phyloP scores from a whole-genome alignment of 257 asterid species.

The Scutellaria baicalensis region DNA sequence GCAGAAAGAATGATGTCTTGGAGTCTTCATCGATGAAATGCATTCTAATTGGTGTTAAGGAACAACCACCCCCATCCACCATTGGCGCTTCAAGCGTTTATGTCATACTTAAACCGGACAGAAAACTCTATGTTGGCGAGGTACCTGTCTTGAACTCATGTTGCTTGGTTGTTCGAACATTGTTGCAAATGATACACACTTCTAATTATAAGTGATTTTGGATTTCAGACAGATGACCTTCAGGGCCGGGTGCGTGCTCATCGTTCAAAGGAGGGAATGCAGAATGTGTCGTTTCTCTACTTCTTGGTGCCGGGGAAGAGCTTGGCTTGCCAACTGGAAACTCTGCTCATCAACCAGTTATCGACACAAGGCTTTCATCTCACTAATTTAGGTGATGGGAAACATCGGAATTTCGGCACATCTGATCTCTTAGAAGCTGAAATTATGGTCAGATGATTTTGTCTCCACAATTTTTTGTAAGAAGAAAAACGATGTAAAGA shows the following conservation, averaged over 20 bases:
- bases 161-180: neutral
- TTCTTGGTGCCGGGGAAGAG: conserved; percentile 84
- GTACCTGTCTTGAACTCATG: conserved; percentile 27
- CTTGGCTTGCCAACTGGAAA: conserved; percentile 84
- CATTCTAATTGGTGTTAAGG: conserved; percentile 60
- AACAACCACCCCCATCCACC: conserved; percentile 96
- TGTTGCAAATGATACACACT: no score
- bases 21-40: conserved; percentile 34
- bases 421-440: conserved; percentile 37
- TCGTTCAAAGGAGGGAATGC: conserved; percentile 73
- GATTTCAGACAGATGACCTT: conserved; percentile 77
- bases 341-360: conserved; percentile 88
- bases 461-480: neutral
- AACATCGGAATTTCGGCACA: conserved; percentile 80
- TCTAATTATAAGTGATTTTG: neutral
- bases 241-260: conserved; percentile 78
- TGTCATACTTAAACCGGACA: conserved; percentile 70
- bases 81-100: conserved; percentile 83
- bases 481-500: neutral
- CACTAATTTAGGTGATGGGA: conserved; percentile 76
- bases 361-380: conserved; percentile 60
- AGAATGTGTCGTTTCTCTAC: conserved; percentile 56
- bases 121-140: conserved; percentile 76
- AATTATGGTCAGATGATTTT: conserved; percentile 30
- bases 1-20: conserved; percentile 21